Evolutionary conservation across 2,329 filamentous ascomycete species (phyloP).

Genomic region (Colletotrichum truncatum): DNA sequence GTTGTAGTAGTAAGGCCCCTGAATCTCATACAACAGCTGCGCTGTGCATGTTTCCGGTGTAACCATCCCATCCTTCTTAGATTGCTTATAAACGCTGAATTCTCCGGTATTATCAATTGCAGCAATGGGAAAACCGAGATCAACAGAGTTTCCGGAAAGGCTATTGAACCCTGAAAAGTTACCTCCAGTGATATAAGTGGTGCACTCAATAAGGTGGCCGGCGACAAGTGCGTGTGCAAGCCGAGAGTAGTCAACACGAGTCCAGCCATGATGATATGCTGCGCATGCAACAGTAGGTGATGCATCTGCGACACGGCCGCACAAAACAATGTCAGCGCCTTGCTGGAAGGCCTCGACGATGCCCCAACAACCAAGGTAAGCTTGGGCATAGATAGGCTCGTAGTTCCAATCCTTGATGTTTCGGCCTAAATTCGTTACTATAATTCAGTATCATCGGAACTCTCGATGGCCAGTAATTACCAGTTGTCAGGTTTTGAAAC

Average conservation of each 20-base stretch:
- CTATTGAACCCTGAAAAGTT: slow-evolving; percentile 61
- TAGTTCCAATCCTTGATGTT: slow-evolving; percentile 29
- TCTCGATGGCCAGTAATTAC: not conserved
- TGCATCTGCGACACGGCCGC: slow-evolving; percentile 54
- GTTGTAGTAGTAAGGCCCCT: slow-evolving; percentile 54
- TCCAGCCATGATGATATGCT: slow-evolving; percentile 61
- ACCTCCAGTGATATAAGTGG: slow-evolving; percentile 58
- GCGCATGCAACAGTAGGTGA: slow-evolving; percentile 60
- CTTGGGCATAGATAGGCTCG: slow-evolving; percentile 46
- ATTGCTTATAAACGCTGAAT: slow-evolving; percentile 58
- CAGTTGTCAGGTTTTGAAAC: slow-evolving; percentile 20
- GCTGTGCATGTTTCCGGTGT: slow-evolving; percentile 42
- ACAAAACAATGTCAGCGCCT: slow-evolving; percentile 53
- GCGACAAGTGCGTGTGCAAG: slow-evolving; percentile 57
- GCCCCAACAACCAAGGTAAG: slow-evolving; percentile 58
- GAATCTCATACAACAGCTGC: slow-evolving; percentile 56
- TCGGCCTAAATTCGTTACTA: not conserved
- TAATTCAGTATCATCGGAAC: not conserved
- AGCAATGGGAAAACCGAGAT: slow-evolving; percentile 58
- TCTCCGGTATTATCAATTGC: slow-evolving; percentile 55
- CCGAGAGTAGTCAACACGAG: slow-evolving; percentile 50
- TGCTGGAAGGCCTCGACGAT: slow-evolving; percentile 52
- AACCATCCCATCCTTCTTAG: slow-evolving; percentile 30
- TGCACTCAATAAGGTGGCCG: slow-evolving; percentile 61
- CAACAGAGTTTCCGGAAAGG: slow-evolving; percentile 41